Evolutionary conservation across 2,329 filamentous ascomycete species (phyloP).

Genomic region (Fonsecaea multimorphosa): DNA sequence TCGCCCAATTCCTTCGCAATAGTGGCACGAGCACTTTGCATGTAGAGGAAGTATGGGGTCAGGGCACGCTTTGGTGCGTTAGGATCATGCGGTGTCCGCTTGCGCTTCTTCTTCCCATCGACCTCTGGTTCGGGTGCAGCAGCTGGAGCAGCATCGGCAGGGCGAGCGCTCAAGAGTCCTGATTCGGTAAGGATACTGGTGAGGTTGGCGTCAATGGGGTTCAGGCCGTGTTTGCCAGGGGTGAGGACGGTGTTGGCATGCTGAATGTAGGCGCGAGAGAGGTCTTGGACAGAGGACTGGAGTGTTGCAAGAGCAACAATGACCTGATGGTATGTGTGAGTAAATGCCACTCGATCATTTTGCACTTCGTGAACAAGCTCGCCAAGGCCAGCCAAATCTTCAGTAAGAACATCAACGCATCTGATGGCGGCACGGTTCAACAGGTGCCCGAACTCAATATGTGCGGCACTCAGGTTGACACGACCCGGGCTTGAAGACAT

Average conservation of each 20-base stretch:
- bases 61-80: constrained; percentile 93
- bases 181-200: constrained; percentile 53
- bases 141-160: constrained; percentile 39
- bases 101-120: constrained; percentile 81
- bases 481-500: constrained; percentile 21
- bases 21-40: constrained; percentile 82
- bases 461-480: constrained; percentile 1
- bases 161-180: constrained; percentile 50
- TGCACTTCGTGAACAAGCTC: constrained; percentile 13
- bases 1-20: constrained; percentile 79
- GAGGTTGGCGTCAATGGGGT: constrained; percentile 59
- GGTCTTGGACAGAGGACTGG: constrained; percentile 76
- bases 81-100: constrained; percentile 84
- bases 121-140: constrained; percentile 51
- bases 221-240: constrained; percentile 56
- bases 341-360: constrained; percentile 29
- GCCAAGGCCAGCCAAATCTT: constrained; percentile 20
- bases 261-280: constrained; percentile 83
- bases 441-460: background rate
- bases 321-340: constrained; percentile 64
- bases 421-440: constrained; percentile 15
- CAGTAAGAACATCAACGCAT: constrained; percentile 13
- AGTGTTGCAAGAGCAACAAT: constrained; percentile 79
- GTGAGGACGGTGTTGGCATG: constrained; percentile 85
- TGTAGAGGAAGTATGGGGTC: constrained; percentile 94